Base-by-base conservation (phyloP, 345 rosid species). In the Carallia brachiata region DNA sequence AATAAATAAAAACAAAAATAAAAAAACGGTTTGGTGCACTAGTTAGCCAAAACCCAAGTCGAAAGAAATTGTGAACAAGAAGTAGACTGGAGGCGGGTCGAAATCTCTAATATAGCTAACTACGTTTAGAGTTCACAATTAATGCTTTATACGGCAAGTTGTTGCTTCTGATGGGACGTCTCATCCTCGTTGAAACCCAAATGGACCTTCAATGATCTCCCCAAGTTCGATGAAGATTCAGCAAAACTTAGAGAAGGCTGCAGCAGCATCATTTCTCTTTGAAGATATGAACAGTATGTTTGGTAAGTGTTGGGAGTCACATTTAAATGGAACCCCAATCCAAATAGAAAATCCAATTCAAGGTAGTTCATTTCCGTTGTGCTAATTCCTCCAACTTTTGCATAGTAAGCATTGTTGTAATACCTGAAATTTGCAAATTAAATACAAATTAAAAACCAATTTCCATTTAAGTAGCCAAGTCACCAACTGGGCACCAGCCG, bases 311-410 rank as follows among this genome's bases (percentile, higher is more conserved):
- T 86, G 44, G 98, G 97, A 30, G 86, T 89, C 71, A 91, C 90
- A 80, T 91, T 89, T 69, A 93, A 77, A 23, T 86, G 76, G 81
- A 93, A 93, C 3, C 94, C 88, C 77, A 91, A 62, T 16, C 97
- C 96, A 66, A 93, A 93, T 23, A 93, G 78, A 62, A 91, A 93
- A 77, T 93, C 98, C 27, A 93, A 68, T 78, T 93, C 98, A 9
- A 93, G 85, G 66, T 77, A 82, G 72, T 93, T 93, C 94, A 93
- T 91, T 80, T 89, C 96, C 44, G 74, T 73, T 52, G 84, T 93
- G 90, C 88, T 91, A 69, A 93, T 88, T 68, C 96, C 98, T 70
- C 97, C 98, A 18, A 91, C 91, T 83, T 89, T 93, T 15, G 97
- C 97, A 66, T 91, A 93, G 80, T 83, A 93, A 6, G 97, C 97